Percentiles rank a stretch among this genome's conserved stretches.
Evolutionary conservation across 1,284 basidiomycete genomes (phyloP).

Genomic region (Waitea zeae): DNA sequence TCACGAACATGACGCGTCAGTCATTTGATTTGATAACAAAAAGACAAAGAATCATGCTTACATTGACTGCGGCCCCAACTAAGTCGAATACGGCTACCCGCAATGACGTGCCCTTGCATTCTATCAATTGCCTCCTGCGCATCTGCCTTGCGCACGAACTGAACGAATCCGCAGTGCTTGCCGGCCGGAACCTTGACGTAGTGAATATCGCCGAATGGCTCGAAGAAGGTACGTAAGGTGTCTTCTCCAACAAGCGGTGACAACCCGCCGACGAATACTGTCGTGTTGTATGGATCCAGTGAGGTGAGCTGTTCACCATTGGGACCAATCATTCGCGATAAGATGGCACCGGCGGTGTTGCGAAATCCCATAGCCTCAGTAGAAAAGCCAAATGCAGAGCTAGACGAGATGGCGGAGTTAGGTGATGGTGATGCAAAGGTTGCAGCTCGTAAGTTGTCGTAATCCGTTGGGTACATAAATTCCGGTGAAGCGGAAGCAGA

Average conservation of each 20-base stretch:
- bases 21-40: background rate
- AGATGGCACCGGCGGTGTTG: conserved; percentile 61
- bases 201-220: conserved; percentile 82
- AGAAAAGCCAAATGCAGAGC: too few species aligned
- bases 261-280: conserved; percentile 81
- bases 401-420: too few species aligned
- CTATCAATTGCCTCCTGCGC: conserved; percentile 87
- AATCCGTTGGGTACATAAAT: conserved; percentile 12
- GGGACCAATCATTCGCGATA: conserved; percentile 65
- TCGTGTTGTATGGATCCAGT: conserved; percentile 82
- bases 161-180: conserved; percentile 92
- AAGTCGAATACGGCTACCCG: conserved; percentile 76
- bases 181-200: conserved; percentile 93
- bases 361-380: too few species aligned
- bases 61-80: conserved; percentile 91
- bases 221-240: conserved; percentile 74
- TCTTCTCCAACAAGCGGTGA: conserved; percentile 79
- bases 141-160: conserved; percentile 83
- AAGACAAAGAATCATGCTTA: conserved; percentile 18
- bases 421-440: too few species aligned
- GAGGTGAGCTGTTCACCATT: conserved; percentile 73
- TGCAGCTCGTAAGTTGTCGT: too few species aligned
- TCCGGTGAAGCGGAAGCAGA: too few species aligned
- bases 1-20: conserved; percentile 6
- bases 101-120: conserved; percentile 92